Base-by-base conservation (phyloP, 2,329 filamentous ascomycete genomes). In the Aspergillus uvarum region DNA sequence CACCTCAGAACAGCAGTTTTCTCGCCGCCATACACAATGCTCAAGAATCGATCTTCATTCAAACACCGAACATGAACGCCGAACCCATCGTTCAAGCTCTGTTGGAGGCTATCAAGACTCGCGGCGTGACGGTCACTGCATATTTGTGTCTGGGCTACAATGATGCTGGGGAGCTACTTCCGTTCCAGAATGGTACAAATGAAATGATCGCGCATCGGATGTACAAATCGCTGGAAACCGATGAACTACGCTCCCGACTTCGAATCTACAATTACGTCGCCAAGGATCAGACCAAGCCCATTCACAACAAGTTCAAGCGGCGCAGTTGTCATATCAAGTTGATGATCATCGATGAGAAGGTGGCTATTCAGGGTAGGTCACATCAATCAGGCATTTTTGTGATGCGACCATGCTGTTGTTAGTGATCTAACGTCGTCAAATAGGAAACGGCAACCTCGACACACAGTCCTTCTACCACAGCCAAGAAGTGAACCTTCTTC, bases 81-180 rank as follows among this genome's bases (percentile, higher is more conserved):
- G 83, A 84, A 59, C 87, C 86, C 0, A 76, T 92, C 0, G 68
- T 92, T 0, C 83, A 86, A 0, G 87, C 86, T 1, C 82, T 93
- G 3, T 70, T 83, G 0, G 82, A 81, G 3, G 89, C 90, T 0
- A 82, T 87, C 52, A 29, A 47, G n/a, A 81, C 86, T 61, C 80
- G 89, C 1, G 89, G 89, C 0, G 75, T 92, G 0, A 78, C 87
- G 54, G 85, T 92, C 0, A 86, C 83, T 0, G 88, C 86, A 70
- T 92, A 90, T 63, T 81, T 92, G 1, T 91, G 89, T 64, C 82
- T 93, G 0, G 89, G 90, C 1, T 94, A 94, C 76, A 93, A 93
- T 63, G 90, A 93, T 65, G 79, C 85, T 0, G 90, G 90, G 22
- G 89, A 93, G 71, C 82, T 93, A 32, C 83, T 94, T 0, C 90